Base-by-base conservation (phyloP, 2,329 filamentous ascomycete species). In the Alternaria sp. region DNA sequence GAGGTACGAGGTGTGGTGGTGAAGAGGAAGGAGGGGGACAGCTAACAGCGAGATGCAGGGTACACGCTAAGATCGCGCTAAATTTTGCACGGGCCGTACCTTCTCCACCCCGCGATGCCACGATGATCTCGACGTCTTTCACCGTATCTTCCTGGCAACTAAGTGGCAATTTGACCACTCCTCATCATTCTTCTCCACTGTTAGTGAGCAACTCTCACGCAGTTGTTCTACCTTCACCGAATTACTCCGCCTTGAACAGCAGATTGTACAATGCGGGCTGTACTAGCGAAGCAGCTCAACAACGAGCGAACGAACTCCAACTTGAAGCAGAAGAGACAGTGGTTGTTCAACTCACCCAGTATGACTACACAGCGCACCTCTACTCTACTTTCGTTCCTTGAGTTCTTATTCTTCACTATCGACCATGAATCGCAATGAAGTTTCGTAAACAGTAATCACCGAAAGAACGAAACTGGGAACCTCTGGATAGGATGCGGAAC, bases 31-130 rank as follows among this genome's bases (percentile, higher is more conserved):
- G 36, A 38, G 5, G 28, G 27, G 5, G 28, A 41, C 18, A 18
- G 32, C 34, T 4, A 27, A 40, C 32, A 12, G 46, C 14, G 10
- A 28, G 14, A 60, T 49, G 18, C 51, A 58, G 56, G 51, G 60
- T 43, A 43, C 22, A 49, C 45, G 56, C 56, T 52, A 55, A 16
- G 4, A 4, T 10, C 20, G 8, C 55, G 51, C 59, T 59, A 41
- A 59, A 32, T 7, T 4, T 18, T 18, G 60, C 52, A 48, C 56
- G 48, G 52, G 25, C 60, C 60, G 56, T 11, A 14, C 22, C 28
- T 44, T 59, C 56, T 16, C 46, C 46, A 53, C 56, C 28, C 41
- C 36, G 22, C 22, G 10, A 27, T 14, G 22, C 10, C 46, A 27
- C 4, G 41, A 14, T 48, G 36, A 16, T 40, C 45, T 57, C 22